phyloP scores from a whole-genome alignment of 2,329 filamentous ascomycete genomes.

The Ascochyta pisi region DNA sequence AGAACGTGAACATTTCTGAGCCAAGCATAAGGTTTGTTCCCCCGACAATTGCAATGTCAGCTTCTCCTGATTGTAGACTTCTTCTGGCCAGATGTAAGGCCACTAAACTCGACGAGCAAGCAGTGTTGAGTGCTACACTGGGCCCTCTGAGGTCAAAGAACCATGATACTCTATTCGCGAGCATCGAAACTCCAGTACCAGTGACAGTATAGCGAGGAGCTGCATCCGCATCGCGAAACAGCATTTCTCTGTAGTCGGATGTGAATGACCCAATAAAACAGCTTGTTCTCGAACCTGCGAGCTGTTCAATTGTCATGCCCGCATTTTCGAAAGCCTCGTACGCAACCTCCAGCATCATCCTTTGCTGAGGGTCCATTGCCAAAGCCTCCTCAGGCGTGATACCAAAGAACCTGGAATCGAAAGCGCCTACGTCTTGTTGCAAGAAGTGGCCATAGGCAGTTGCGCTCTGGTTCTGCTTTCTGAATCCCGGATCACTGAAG shows the following conservation, averaged over 20 bases:
- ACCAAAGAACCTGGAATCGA: neutral
- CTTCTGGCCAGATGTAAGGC: slow-evolving; percentile 29
- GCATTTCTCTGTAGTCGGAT: slow-evolving; percentile 12
- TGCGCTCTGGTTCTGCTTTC: too few relatives aligned
- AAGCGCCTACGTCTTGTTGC: neutral
- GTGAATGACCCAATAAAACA: slow-evolving; percentile 23
- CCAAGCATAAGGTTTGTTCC: slow-evolving; percentile 47
- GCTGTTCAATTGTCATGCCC: slow-evolving; percentile 6
- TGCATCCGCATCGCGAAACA: neutral
- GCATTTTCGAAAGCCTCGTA: slow-evolving; percentile 41
- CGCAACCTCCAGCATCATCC: slow-evolving; percentile 21
- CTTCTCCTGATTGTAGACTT: slow-evolving; percentile 33
- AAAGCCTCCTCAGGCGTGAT: neutral
- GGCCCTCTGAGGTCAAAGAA: slow-evolving; percentile 28
- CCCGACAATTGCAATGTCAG: slow-evolving; percentile 44
- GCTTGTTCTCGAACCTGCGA: slow-evolving; percentile 25
- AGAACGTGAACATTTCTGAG: slow-evolving; percentile 7
- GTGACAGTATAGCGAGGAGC: slow-evolving; percentile 5
- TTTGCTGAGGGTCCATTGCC: slow-evolving; percentile 33
- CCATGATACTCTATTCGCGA: slow-evolving; percentile 21
- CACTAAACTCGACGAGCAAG: slow-evolving; percentile 26
- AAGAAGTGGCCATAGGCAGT: neutral
- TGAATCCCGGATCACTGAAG: too few relatives aligned
- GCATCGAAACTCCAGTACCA: slow-evolving; percentile 5
- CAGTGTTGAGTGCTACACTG: slow-evolving; percentile 29